Evolutionary conservation across 352 stramenopile species (phyloP), one percentile per base, ranked within the genome.

Genomic region (Phytophthora sansomeana): DNA sequence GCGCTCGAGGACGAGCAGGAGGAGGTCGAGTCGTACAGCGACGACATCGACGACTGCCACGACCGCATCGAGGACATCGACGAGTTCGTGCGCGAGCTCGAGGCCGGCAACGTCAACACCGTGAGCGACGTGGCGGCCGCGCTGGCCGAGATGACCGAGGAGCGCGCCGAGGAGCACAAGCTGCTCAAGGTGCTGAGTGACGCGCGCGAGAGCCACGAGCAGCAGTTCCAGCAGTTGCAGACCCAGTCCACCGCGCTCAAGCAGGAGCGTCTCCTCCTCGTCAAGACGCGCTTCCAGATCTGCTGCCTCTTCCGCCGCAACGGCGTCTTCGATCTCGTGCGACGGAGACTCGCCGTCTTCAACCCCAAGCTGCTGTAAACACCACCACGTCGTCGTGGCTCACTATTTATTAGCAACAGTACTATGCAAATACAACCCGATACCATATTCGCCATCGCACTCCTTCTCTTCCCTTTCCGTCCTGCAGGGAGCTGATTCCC

Each of bases 21-120:
- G 44, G 73, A 81, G 54, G 54, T 75, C 26, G 73, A 78, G 56
- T 75, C 72, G 26, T 81, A 81, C 54, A 64, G 64, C 21, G 73
- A 81, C 54, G 73, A 81, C 69, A 72, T 81, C 24, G 71, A 77
- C 44, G 74, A 79, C 60, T 81, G 74, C 48, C 58, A 71, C 63
- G 74, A 81, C 35, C 66, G 74, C 32, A 67, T 81, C 26, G 74
- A 72, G 38, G 74, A 81, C 53, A 81, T 81, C 11, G 67, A 81
- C 48, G 70, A 79, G 51, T 79, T 81, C 36, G 63, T 81, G 55
- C 62, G 63, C 30, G 74, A 81, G 47, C 54, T 81, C 14, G 33
- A 67, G 30, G 67, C 63, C 11, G 74, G 71, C 24, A 75, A 58
- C 43, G 67, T 81, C 9, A 53, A 47, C 33, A 77, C 70, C 3